A percentile compares a stretch with the other conserved stretches of the same genome.
These are phyloP conservation scores for Rhododendron molle DNA, from an alignment of 148 eudicot genomes.

Conservation along the genomic window DNA sequence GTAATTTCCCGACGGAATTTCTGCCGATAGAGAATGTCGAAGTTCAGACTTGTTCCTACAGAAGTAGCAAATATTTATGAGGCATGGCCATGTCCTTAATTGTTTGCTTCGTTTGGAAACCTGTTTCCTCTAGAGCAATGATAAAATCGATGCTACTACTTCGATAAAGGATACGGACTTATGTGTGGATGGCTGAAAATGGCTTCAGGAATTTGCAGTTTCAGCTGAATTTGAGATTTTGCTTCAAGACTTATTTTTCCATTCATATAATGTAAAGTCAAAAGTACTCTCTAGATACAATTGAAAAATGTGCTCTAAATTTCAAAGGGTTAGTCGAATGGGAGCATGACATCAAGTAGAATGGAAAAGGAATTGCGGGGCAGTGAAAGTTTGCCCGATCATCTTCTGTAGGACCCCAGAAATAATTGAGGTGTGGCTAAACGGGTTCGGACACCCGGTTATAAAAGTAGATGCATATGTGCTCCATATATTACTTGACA, in stretches of 20 bases:
- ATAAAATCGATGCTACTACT: neutral
- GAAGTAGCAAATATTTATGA: slow-evolving; percentile 20
- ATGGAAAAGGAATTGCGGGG: too few relatives aligned
- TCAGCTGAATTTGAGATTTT: neutral
- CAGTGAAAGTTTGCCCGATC: neutral
- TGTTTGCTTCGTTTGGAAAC: neutral
- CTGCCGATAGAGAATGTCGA: slow-evolving; percentile 59
- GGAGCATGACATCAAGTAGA: neutral
- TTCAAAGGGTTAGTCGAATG: neutral
- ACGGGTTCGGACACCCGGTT: too few relatives aligned
- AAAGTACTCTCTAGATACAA: neutral
- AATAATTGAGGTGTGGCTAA: neutral
- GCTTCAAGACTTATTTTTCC: neutral
- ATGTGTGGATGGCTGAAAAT: neutral
- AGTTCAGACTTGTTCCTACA: slow-evolving; percentile 49
- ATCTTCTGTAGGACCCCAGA: too few relatives aligned
- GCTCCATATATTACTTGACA: too few relatives aligned
- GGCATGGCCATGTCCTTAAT: neutral
- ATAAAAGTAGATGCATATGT: neutral
- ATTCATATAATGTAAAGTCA: neutral
- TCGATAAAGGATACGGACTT: neutral
- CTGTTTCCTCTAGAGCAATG: slow-evolving; percentile 6
- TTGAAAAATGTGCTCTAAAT: neutral
- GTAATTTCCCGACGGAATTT: slow-evolving; percentile 60
- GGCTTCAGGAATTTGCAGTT: neutral